Evolutionary conservation across 1,139 yeast genomes (phyloP), one percentile per base, ranked within the genome.

Genomic region (Geotrichum cucujoidarum): DNA sequence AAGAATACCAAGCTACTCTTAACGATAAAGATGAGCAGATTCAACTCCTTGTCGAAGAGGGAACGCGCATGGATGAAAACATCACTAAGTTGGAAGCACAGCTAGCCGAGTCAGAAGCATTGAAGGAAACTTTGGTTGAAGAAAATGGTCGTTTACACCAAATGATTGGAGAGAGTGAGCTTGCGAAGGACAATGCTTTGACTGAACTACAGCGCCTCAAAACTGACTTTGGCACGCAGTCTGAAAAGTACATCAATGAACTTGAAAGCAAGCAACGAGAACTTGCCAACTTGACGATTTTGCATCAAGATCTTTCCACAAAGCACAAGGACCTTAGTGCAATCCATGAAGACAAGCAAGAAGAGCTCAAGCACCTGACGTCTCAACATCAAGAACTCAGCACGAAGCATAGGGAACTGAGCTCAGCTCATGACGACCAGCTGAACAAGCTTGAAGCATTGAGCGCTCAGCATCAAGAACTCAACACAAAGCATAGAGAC

Each of bases 61-160:
- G 66, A 24, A 55, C 67, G 4, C 51, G 62, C 25, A 54, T 62
- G 60, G 65, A 59, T 36, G 60, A 59, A 29, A 54, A 59, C 8
- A 57, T 63, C 43, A 57, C 57, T 31, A 55, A 53, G 27, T 55
- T 63, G 18, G 63, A 61, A 45, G 61, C 60, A 18, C 59, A 59
- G 54, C 49, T 63, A 52, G 49, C 59, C 29, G 60, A 66, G 52
- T 53, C 64, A 3, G 65, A 60, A 54, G 59, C 55, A 25, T 42
- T 57, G 39, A 63, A 57, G 39, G 50, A 55, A 6, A 65, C 68
- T 2, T 64, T 72, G n/a, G 60, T 53, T 16, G 61, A 59, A 33
- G 66, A 63, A 46, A 63, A 63, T 47, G 62, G 58, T 5, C 58
- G 63, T 27, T 54, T 63, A 22, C 64, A 62, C 34, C 59, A 61